A percentile compares a stretch with the other conserved stretches of the same genome.
phyloP scores from a whole-genome alignment of 1,284 basidiomycete genomes.

The Mycosarcoma maydis region DNA sequence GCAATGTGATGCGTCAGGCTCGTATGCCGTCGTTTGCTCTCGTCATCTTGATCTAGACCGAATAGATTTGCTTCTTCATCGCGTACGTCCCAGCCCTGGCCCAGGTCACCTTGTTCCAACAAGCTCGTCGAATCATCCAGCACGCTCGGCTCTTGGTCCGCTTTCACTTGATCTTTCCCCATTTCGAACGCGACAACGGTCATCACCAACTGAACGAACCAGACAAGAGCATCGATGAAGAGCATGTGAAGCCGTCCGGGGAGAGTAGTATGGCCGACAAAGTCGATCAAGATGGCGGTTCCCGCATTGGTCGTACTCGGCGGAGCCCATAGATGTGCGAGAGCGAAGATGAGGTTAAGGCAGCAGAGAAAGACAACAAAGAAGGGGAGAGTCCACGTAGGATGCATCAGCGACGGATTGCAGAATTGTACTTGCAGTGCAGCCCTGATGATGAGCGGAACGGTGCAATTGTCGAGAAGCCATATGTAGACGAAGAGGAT shows the following conservation, averaged over 20 bases:
- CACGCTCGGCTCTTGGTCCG: conserved; percentile 29
- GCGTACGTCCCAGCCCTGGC: conserved; percentile 39
- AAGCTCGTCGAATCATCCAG: conserved; percentile 26
- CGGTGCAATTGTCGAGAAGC: conserved; percentile 48
- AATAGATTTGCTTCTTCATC: conserved; percentile 44
- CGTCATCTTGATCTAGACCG: conserved; percentile 17
- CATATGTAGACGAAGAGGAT: conserved; percentile 54
- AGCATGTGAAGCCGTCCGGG: conserved; percentile 44
- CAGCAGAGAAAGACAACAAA: conserved; percentile 36
- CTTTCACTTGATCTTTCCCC: conserved; percentile 28
- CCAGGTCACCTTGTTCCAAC: conserved; percentile 10
- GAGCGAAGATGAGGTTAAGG: conserved; percentile 35
- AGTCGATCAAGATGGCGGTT: conserved; percentile 53
- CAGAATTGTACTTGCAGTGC: conserved; percentile 47
- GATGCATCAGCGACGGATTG: conserved; percentile 40
- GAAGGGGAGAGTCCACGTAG: conserved; percentile 39
- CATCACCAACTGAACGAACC: conserved; percentile 37
- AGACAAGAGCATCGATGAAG: conserved; percentile 27
- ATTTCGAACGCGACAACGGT: conserved; percentile 42
- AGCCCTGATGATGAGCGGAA: conserved; percentile 39
- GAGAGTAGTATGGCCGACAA: conserved; percentile 44
- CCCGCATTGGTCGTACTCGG: conserved; percentile 8
- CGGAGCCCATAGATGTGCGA: conserved; percentile 23
- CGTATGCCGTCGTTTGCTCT: conserved; percentile 9
- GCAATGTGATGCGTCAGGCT: conserved; percentile 42